Evolutionary conservation across 768 basidiomycete genomes (phyloP).

Genomic region (Leccinum variicolor): DNA sequence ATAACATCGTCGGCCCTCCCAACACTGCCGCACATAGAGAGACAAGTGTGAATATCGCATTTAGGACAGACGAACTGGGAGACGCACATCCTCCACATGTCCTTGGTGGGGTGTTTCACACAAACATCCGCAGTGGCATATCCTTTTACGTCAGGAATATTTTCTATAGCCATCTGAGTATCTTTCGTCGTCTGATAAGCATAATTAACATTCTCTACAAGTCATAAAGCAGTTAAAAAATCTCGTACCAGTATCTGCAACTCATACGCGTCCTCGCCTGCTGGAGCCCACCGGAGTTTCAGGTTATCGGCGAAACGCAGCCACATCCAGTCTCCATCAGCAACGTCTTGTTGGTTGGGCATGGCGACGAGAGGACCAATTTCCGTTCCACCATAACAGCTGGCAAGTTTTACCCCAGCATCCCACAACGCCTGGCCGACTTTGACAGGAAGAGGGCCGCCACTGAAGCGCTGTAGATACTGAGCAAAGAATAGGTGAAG

Average conservation of each 20-base stretch:
- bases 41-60: neutral
- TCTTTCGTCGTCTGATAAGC: neutral
- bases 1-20: constrained; percentile 37
- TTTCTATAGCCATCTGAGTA: constrained; percentile 22
- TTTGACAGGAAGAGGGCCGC: constrained; percentile 35
- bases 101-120: constrained; percentile 42
- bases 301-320: constrained; percentile 25
- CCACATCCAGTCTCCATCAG: constrained; percentile 35
- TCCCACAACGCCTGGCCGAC: constrained; percentile 33
- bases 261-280: constrained; percentile 35
- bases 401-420: constrained; percentile 32
- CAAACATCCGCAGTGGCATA: constrained; percentile 45
- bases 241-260: constrained; percentile 34
- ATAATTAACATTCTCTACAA: neutral
- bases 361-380: constrained; percentile 10
- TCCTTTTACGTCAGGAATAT: constrained; percentile 37
- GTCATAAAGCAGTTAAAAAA: fast-evolving
- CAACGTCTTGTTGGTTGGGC: constrained; percentile 8
- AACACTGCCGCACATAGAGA: constrained; percentile 1
- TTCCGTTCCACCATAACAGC: constrained; percentile 38
- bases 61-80: fast-evolving
- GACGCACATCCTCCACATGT: constrained; percentile 35
- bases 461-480: constrained; percentile 23
- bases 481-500: no score
- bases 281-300: constrained; percentile 28